These are phyloP conservation scores for Trichoderma erinaceum DNA, from an alignment of 495 filamentous ascomycete genomes.

Conservation along the genomic window DNA sequence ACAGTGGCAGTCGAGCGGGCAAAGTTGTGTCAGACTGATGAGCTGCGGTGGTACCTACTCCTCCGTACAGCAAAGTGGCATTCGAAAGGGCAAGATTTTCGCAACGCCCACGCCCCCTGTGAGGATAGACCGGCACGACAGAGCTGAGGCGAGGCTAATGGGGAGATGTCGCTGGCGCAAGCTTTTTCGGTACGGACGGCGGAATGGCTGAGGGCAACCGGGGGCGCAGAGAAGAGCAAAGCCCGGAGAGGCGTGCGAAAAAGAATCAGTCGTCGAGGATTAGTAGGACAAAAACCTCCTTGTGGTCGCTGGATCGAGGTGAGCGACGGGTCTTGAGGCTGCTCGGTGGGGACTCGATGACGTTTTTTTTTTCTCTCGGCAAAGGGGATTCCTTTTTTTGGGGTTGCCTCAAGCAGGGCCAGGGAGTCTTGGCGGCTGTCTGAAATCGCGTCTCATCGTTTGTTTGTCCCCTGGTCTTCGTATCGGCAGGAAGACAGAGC, in stretches of 20 bases:
- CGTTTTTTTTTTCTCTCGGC: slow-evolving; percentile 13
- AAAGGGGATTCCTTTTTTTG: not conserved
- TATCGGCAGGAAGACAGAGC: not conserved
- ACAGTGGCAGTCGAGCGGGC: not conserved
- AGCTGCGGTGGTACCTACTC: not conserved
- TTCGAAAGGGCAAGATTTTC: not conserved
- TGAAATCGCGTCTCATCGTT: slow-evolving; percentile 6
- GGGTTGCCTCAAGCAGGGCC: not conserved
- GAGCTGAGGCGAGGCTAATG: not conserved
- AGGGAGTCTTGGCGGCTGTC: not conserved
- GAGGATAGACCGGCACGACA: not conserved
- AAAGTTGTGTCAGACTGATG: not conserved
- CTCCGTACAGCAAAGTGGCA: not conserved
- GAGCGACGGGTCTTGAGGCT: slow-evolving; percentile 13
- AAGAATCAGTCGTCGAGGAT: not conserved
- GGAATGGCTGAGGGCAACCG: not conserved
- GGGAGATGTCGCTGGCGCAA: not conserved
- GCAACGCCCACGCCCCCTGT: not conserved
- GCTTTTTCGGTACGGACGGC: slow-evolving; percentile 1
- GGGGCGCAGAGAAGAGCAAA: not conserved
- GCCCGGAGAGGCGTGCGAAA: not conserved
- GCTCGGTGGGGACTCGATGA: slow-evolving; percentile 9
- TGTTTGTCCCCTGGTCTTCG: not conserved
- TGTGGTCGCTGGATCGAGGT: slow-evolving; percentile 8
- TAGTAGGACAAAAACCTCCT: not conserved